These are phyloP conservation scores for Neonectria ditissima DNA, from an alignment of 2,329 filamentous ascomycete genomes.

Conservation along the genomic window DNA sequence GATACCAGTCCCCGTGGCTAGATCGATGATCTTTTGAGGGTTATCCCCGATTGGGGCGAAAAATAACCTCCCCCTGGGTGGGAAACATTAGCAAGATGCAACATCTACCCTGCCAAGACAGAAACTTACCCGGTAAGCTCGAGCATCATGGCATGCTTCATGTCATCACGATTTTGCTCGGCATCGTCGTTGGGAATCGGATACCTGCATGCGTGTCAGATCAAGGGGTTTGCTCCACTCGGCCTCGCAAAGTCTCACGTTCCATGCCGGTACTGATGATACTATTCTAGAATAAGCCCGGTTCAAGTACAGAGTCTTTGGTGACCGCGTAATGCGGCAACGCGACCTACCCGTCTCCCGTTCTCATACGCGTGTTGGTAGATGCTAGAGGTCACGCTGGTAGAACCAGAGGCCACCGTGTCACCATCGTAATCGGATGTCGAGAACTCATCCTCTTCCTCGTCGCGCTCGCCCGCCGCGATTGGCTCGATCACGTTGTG, in stretches of 20 bases:
- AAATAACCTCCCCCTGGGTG: conserved; percentile 36
- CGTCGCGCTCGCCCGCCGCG: conserved; percentile 9
- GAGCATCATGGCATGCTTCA: conserved; percentile 49
- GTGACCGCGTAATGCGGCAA: fast-evolving
- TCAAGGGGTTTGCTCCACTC: fast-evolving
- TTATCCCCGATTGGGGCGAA: conserved; percentile 31
- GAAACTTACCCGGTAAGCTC: conserved; percentile 40
- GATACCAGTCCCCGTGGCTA: conserved; percentile 40
- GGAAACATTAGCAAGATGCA: fast-evolving
- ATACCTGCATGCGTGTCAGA: conserved; percentile 39
- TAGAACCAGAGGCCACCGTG: conserved; percentile 31
- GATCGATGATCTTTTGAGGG: conserved; percentile 39
- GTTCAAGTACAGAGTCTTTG: too few relatives aligned
- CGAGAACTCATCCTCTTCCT: conserved; percentile 37
- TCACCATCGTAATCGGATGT: conserved; percentile 36
- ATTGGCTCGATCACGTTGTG: conserved; percentile 26
- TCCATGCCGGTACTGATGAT: conserved; percentile 42
- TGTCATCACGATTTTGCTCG: conserved; percentile 43
- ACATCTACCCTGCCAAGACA: fast-evolving
- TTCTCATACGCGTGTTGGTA: conserved; percentile 42
- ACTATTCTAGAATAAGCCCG: conserved; percentile 17
- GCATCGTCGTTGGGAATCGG: conserved; percentile 45
- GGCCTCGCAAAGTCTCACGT: conserved; percentile 19
- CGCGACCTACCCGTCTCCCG: conserved; percentile 34
- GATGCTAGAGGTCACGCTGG: conserved; percentile 39